Evolutionary conservation across 305 asterid genomes (phyloP).

Genomic region (Plantago lanceolata): DNA sequence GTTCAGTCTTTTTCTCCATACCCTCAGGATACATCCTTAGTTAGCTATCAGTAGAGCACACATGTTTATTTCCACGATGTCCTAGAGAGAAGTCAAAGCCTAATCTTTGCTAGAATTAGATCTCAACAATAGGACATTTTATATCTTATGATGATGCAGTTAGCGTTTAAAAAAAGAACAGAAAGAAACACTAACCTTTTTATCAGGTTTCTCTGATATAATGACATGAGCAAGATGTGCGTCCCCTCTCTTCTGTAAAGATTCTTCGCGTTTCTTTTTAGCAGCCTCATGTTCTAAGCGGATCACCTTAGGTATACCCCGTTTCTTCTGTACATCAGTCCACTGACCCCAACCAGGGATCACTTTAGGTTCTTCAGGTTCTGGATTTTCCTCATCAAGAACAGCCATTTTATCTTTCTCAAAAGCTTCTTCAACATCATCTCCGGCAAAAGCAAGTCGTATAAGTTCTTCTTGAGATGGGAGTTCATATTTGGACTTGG

Average conservation of each 20-base stretch:
- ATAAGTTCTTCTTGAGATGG: conserved; percentile 91
- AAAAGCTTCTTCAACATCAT: conserved; percentile 85
- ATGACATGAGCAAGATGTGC: conserved; percentile 78
- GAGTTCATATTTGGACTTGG: conserved; percentile 54
- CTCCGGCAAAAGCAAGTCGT: conserved; percentile 90
- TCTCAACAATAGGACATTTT: too few relatives aligned
- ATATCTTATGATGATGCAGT: too few relatives aligned
- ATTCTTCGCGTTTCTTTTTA: conserved; percentile 67
- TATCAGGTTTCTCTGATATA: conserved; percentile 86
- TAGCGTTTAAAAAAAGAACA: neutral
- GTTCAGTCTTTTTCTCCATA: too few relatives aligned
- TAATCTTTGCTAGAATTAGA: too few relatives aligned
- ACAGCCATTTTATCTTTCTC: conserved; percentile 70
- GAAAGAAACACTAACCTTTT: conserved; percentile 45
- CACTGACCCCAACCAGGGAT: conserved; percentile 99
- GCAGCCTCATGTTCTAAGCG: conserved; percentile 67
- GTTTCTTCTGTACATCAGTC: conserved; percentile 77
- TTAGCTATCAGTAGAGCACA: too few relatives aligned
- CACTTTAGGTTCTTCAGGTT: conserved; percentile 72
- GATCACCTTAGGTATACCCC: conserved; percentile 88
- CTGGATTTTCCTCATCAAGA: conserved; percentile 78
- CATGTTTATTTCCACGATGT: too few relatives aligned
- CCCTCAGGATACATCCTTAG: too few relatives aligned
- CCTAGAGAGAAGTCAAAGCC: too few relatives aligned
- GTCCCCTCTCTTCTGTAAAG: conserved; percentile 82